Conservation (phyloP, 1,139 yeast genomes). For the Sugiyamaella novakii region DNA sequence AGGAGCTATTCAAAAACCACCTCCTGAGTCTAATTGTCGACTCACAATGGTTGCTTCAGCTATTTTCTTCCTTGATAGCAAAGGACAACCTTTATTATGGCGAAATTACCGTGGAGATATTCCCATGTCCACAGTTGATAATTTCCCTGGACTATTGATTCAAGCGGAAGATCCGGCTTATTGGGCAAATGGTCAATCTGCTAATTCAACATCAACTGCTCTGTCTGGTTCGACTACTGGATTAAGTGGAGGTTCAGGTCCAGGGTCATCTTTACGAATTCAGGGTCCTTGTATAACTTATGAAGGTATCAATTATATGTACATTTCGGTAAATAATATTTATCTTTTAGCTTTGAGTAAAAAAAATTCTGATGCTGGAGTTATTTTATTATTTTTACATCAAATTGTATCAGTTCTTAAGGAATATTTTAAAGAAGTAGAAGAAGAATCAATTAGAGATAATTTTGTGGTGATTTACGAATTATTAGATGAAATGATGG, state of each 20-base stretch:
- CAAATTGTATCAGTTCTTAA: constrained; percentile 75
- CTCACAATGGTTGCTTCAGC: constrained; percentile 52
- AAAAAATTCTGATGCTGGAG: constrained; percentile 75
- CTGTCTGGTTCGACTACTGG: constrained; percentile 2
- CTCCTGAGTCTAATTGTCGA: constrained; percentile 12
- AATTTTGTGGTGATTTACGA: constrained; percentile 93
- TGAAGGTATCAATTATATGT: constrained; percentile 82
- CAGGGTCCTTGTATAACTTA: constrained; percentile 75
- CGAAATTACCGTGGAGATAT: constrained; percentile 93
- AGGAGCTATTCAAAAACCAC: background rate
- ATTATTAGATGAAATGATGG: constrained; percentile 95
- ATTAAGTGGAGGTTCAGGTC: constrained; percentile 10
- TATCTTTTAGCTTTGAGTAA: constrained; percentile 82
- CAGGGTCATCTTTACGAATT: constrained; percentile 12
- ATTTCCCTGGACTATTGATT: constrained; percentile 73
- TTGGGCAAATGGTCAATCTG: constrained; percentile 8
- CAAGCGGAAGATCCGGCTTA: constrained; percentile 59
- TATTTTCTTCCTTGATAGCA: constrained; percentile 83
- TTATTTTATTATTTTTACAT: constrained; percentile 75
- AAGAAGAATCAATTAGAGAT: constrained; percentile 92
- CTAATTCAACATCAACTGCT: background rate
- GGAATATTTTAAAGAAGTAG: constrained; percentile 82
- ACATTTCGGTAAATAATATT: constrained; percentile 78
- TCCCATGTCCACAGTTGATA: constrained; percentile 76
- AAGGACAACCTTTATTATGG: constrained; percentile 85